Base-by-base conservation (phyloP, 1,139 yeast species). In the Suhomyces kunorum region DNA sequence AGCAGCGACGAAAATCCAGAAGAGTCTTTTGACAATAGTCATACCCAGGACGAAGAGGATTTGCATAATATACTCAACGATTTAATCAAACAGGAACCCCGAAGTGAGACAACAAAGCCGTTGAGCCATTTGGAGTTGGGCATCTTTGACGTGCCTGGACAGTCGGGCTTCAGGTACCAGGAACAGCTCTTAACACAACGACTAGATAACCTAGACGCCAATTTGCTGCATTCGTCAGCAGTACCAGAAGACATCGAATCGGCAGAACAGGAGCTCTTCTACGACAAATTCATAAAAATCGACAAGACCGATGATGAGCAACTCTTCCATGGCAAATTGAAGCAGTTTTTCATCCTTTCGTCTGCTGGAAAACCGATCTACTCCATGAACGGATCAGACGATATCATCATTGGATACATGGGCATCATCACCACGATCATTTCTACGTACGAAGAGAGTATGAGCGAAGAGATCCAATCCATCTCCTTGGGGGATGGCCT, bases 291-390 rank as follows among this genome's bases (percentile, higher is more conserved):
- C 33, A 43, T 51, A 11, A 24, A 38, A 22, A 39, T 50, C 7
- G 63, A 61, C 19, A 70, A 68, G 48, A 44, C 50, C 6, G 43
- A 48, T 3, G 53, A 52, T 28, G 34, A 43, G n/a, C 52, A 51
- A 1, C 39, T 44, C 37, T 81, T 80, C 53, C 74, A 66, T 42
- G 47, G 50, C 30, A 75, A 68, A 33, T 62, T 72, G 38, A 86
- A 85, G 58, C 94, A 86, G 41, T 88, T 86, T 53, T 81, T 89
- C 48, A 80, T 92, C 6, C 68, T 92, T n/a, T 88, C 96, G 0
- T 67, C 83, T 2, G 96, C 98, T 0, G 98, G 98, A 0, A 92
- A 92, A 59, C 97, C 96, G 1, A 86, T 92, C 6, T 92, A 84
- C 60, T 79, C 95, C 1, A 71, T 85, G 71, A 76, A 83, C 55